phyloP scores from a whole-genome alignment of 2,329 filamentous ascomycete genomes.

The Sporothrix euskadiensis region DNA sequence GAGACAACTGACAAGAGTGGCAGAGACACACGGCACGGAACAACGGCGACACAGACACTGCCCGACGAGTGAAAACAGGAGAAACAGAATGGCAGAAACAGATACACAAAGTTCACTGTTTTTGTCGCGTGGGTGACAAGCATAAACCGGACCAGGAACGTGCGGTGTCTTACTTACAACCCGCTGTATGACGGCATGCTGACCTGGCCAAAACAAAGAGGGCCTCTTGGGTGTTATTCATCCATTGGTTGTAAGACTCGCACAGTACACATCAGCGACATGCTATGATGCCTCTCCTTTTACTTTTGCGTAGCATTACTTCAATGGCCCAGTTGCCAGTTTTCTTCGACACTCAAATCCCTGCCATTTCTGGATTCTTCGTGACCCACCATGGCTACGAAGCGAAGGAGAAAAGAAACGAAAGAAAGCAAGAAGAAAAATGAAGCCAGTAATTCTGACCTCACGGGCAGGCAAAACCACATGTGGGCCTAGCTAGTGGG shows the following conservation, averaged over 20 bases:
- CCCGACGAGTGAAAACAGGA: not conserved
- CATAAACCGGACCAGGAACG: conserved; percentile 10
- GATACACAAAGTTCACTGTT: not conserved
- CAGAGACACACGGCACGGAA: not conserved
- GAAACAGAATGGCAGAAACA: not conserved
- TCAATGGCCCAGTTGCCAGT: not conserved
- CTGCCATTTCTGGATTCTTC: not conserved
- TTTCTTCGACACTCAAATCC: not conserved
- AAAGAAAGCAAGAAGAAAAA: not conserved
- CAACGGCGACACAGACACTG: no score
- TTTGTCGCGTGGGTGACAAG: conserved; percentile 20
- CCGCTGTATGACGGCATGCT: not conserved
- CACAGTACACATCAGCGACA: not conserved
- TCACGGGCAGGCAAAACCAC: conserved; percentile 9
- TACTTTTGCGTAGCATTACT: not conserved
- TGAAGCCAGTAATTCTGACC: not conserved
- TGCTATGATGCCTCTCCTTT: not conserved
- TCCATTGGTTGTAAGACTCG: not conserved
- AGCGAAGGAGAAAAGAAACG: not conserved
- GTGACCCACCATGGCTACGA: not conserved
- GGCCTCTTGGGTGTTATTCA: not conserved
- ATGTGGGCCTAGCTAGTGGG: not conserved
- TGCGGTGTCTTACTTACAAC: not conserved
- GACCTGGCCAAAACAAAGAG: not conserved
- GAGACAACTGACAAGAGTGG: not conserved